phyloP scores from a whole-genome alignment of 1,284 basidiomycete genomes.

The Trichosporon asahii region DNA sequence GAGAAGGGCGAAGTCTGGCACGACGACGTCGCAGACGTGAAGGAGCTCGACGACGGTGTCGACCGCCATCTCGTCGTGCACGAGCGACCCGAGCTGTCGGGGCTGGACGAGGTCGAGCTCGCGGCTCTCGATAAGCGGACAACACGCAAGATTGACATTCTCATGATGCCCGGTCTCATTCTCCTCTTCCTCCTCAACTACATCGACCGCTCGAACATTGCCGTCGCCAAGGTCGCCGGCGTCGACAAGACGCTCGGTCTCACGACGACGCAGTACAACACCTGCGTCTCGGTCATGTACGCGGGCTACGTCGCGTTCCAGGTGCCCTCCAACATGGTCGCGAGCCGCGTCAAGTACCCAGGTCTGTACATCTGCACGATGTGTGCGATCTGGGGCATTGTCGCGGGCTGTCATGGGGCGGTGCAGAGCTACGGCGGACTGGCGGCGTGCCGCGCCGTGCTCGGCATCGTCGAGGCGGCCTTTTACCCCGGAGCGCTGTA shows the following conservation, averaged over 20 bases:
- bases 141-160: conserved; percentile 28
- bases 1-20: conserved; percentile 6
- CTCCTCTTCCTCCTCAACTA: conserved; percentile 21
- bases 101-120: conserved; percentile 36
- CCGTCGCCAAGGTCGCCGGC: conserved; percentile 38
- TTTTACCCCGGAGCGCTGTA: conserved; percentile 31
- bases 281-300: conserved; percentile 36
- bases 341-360: conserved; percentile 31
- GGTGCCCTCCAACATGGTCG: conserved; percentile 46
- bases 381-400: conserved; percentile 41
- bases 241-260: conserved; percentile 17
- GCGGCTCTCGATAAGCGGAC: conserved; percentile 30
- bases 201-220: conserved; percentile 22
- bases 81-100: conserved; percentile 34
- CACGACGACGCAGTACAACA: conserved; percentile 30
- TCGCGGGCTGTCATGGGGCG: conserved; percentile 36
- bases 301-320: conserved; percentile 30
- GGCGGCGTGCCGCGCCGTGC: conserved; percentile 34
- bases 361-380: conserved; percentile 36
- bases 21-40: background rate
- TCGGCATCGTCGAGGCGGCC: conserved; percentile 39
- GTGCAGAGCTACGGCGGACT: conserved; percentile 36
- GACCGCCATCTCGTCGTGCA: conserved; percentile 21
- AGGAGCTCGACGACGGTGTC: conserved; percentile 8
- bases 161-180: conserved; percentile 23